These are phyloP conservation scores for Pichia sp. DNA, from an alignment of 1,139 yeast genomes.

Conservation along the genomic window DNA sequence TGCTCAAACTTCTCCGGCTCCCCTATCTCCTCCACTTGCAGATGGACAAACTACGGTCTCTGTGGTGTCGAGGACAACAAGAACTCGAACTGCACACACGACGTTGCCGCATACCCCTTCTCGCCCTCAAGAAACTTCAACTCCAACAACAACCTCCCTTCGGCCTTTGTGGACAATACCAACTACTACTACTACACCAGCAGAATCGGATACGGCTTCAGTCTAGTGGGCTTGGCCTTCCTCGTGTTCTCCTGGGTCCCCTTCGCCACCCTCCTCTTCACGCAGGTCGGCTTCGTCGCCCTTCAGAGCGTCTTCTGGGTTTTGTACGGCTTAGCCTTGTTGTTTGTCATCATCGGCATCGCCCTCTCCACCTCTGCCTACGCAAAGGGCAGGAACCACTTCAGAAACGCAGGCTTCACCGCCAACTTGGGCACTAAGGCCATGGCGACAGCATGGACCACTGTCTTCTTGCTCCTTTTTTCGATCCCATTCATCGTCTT, in stretches of 20 bases:
- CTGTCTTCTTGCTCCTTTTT: slow-evolving; percentile 20
- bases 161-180: slow-evolving; percentile 41
- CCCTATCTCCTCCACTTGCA: slow-evolving; percentile 36
- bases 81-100: slow-evolving; percentile 42
- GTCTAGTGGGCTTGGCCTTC: slow-evolving; percentile 55
- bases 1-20: slow-evolving; percentile 54
- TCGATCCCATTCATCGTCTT: slow-evolving; percentile 12
- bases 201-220: slow-evolving; percentile 65
- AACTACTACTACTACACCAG: slow-evolving; percentile 57
- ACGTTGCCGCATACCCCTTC: slow-evolving; percentile 59
- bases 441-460: slow-evolving; percentile 23
- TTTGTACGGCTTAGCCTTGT: slow-evolving; percentile 37
- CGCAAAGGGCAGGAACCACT: slow-evolving; percentile 56
- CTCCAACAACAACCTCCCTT: slow-evolving; percentile 43
- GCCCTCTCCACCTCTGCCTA: slow-evolving; percentile 59
- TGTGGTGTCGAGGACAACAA: slow-evolving; percentile 45
- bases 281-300: slow-evolving; percentile 2
- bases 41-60: slow-evolving; percentile 71
- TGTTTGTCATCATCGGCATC: slow-evolving; percentile 57
- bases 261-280: slow-evolving; percentile 18
- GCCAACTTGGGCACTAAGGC: slow-evolving; percentile 53
- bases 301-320: slow-evolving; percentile 13
- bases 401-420: slow-evolving; percentile 42
- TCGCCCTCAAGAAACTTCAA: slow-evolving; percentile 59
- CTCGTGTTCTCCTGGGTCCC: slow-evolving; percentile 42